phyloP scores from a whole-genome alignment of 225 moss, liverwort and hornwort genomes.

The Anthoceros angustus region DNA sequence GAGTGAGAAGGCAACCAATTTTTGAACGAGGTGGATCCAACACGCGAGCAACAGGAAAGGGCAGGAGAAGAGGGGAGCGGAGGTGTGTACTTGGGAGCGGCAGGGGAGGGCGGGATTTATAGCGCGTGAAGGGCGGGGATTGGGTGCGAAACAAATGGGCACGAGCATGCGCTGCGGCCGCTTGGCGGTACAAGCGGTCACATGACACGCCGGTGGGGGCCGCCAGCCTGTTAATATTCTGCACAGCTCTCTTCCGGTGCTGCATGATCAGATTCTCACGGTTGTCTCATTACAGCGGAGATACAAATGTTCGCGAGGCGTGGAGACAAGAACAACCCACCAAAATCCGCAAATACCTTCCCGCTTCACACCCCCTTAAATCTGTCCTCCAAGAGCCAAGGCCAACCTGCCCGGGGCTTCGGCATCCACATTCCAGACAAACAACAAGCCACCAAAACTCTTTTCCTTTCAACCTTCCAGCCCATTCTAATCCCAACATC shows the following conservation, averaged over 20 bases:
- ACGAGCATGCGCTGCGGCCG: neutral
- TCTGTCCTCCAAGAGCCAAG: neutral
- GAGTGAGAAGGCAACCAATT: no score
- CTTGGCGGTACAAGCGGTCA: neutral
- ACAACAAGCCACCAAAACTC: neutral
- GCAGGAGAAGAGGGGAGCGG: neutral
- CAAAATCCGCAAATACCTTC: neutral
- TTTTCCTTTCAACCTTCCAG: no score
- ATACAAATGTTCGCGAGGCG: constrained; percentile 2
- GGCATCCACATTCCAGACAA: constrained; percentile 3
- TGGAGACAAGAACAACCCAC: constrained; percentile 4
- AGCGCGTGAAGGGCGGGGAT: neutral
- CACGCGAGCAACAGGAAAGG: no score
- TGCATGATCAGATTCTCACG: constrained; percentile 1
- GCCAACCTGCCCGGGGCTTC: neutral
- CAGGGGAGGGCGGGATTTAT: neutral
- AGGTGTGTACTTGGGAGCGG: neutral
- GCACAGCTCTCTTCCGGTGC: neutral
- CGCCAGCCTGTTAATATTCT: constrained; percentile 6
- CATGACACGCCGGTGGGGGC: constrained; percentile 5
- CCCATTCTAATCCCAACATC: no score
- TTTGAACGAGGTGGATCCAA: no score
- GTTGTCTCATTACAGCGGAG: constrained; percentile 5
- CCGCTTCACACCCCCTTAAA: neutral
- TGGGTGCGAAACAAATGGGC: neutral